These are phyloP conservation scores for Rhinocladiella similis DNA, from an alignment of 2,329 filamentous ascomycete genomes.

Conservation along the genomic window DNA sequence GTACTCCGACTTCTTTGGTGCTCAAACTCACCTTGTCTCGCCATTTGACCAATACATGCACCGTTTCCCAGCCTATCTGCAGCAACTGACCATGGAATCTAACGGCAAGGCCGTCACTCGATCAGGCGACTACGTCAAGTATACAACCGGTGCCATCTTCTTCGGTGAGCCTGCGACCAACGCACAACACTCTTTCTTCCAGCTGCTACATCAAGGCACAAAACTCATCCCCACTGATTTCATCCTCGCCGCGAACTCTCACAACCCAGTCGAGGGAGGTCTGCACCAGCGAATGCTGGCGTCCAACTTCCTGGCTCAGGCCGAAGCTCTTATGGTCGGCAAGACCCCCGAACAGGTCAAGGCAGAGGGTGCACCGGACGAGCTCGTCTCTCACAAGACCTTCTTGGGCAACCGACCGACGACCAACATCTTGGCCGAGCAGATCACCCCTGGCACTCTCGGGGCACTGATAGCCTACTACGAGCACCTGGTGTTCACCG, in stretches of 20 bases:
- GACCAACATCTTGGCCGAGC: conserved; percentile 87
- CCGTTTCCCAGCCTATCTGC: conserved; percentile 97
- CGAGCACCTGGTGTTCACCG: conserved; percentile 96
- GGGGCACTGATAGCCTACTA: conserved; percentile 98
- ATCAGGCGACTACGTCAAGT: conserved; percentile 84
- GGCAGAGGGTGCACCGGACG: conserved; percentile 48
- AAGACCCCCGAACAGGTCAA: conserved; percentile 50
- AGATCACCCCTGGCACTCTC: conserved; percentile 90
- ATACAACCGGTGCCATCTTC: conserved; percentile 92
- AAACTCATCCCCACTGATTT: conserved; percentile 99
- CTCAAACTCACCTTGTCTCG: conserved; percentile 94
- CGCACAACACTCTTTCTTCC: conserved; percentile 99
- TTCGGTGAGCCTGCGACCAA: conserved; percentile 99
- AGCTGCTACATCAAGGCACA: conserved; percentile 97
- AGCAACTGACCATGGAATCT: conserved; percentile 99
- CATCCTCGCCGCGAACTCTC: conserved; percentile 91
- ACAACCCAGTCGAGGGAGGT: conserved; percentile 91
- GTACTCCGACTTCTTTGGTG: conserved; percentile 99
- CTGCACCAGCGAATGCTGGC: conserved; percentile 76
- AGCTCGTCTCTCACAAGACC: conserved; percentile 92
- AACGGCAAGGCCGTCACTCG: conserved; percentile 98
- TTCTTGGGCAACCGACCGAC: conserved; percentile 98
- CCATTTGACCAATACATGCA: conserved; percentile 99
- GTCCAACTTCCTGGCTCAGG: conserved; percentile 53
- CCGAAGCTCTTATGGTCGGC: conserved; percentile 56